Evolutionary conservation across 2,329 filamentous ascomycete species (phyloP).

Genomic region (Aspergillus intermedius): DNA sequence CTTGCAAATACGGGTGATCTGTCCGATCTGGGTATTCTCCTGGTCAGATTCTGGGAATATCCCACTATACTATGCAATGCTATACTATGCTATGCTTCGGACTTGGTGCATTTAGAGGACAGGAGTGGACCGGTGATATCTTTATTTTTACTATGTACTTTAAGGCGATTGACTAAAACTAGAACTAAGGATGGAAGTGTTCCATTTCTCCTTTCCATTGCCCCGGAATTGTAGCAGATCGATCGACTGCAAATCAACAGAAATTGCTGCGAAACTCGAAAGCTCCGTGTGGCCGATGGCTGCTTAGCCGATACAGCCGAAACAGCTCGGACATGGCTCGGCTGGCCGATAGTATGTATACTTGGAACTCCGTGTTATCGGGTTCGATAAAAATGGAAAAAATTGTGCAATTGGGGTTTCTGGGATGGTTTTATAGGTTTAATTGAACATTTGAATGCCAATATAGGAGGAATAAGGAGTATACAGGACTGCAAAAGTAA

Average conservation of each 20-base stretch:
- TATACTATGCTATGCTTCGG: background rate
- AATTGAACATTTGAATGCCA: no score
- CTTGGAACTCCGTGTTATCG: no score
- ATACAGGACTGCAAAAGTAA: background rate
- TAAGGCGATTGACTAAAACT: background rate
- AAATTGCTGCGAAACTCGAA: slow-evolving; percentile 1
- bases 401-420: no score
- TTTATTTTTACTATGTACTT: slow-evolving; percentile 5
- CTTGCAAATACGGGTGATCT: no score
- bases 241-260: background rate
- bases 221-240: background rate
- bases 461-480: background rate
- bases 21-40: no score
- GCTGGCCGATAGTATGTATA: background rate
- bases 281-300: slow-evolving; percentile 31
- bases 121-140: slow-evolving; percentile 15
- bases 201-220: slow-evolving; percentile 5
- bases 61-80: no score
- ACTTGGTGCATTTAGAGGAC: slow-evolving; percentile 8
- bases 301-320: slow-evolving; percentile 29
- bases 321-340: slow-evolving; percentile 15
- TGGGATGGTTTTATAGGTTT: no score
- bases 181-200: background rate
- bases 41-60: no score
- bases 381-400: no score